A percentile compares a stretch with the other conserved stretches of the same genome.
phyloP scores from a whole-genome alignment of 176 grass and related monocot species.

The Chloris gayana region DNA sequence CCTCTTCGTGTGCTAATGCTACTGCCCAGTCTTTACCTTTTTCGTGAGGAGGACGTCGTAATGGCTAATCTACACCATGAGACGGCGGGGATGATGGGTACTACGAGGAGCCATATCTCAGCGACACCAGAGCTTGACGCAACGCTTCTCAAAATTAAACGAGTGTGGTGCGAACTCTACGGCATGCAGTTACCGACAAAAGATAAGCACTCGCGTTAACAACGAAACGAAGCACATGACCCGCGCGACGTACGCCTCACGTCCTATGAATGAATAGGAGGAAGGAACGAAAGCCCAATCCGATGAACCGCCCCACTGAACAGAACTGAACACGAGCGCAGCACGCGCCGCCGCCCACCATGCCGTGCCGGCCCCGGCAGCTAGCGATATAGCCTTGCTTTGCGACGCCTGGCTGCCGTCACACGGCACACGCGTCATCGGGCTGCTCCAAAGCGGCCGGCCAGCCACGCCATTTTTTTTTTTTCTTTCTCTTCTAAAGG shows the following conservation, averaged over 20 bases:
- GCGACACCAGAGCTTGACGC: no score
- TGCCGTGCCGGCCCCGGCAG: background rate
- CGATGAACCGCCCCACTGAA: no score
- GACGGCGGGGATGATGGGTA: no score
- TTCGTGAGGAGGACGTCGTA: background rate
- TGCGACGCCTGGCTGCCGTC: constrained; percentile 1
- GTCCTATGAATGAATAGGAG: background rate
- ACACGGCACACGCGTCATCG: constrained; percentile 13
- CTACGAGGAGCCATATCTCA: no score
- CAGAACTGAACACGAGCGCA: no score
- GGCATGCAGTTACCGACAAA: no score
- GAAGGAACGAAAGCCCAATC: background rate
- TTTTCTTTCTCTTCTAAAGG: no score
- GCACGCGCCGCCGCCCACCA: background rate
- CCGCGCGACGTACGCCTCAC: background rate
- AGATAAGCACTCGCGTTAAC: no score
- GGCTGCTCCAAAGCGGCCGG: background rate
- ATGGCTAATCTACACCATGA: background rate
- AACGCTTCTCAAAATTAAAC: no score
- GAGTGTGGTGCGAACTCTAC: no score
- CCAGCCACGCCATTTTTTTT: background rate
- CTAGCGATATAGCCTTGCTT: background rate
- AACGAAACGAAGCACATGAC: background rate
- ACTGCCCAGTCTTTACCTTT: background rate
- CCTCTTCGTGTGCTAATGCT: background rate